A percentile compares a stretch with the other conserved stretches of the same genome.
Evolutionary conservation across 257 asterid species (phyloP).

Genomic region (Leonotis leonurus): DNA sequence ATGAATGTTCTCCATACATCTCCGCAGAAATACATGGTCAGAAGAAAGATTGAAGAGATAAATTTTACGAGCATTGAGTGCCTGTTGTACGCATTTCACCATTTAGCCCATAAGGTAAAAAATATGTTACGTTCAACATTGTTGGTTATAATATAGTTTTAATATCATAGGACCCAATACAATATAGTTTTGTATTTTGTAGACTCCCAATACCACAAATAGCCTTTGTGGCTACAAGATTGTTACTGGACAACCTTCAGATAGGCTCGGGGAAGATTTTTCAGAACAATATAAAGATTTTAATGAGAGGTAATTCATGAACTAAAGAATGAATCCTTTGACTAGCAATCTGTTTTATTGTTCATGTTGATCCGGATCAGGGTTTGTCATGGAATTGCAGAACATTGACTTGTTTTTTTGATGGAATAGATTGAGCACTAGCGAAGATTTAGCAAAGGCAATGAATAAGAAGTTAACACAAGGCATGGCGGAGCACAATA

Average conservation of each 20-base stretch:
- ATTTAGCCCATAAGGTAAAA: conserved; percentile 80
- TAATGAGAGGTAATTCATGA: conserved; percentile 56
- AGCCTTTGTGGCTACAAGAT: conserved; percentile 94
- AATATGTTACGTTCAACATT: not conserved
- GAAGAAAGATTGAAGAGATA: conserved; percentile 84
- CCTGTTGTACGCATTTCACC: conserved; percentile 78
- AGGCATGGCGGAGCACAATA: conserved; percentile 89
- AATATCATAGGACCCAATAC: not conserved
- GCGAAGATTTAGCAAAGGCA: conserved; percentile 71
- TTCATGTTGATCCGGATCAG: not conserved
- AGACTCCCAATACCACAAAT: conserved; percentile 89
- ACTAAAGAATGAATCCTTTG: not conserved
- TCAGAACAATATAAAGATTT: conserved; percentile 77
- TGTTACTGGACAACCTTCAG: conserved; percentile 96
- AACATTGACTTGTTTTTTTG: conserved; percentile 23
- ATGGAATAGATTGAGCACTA: conserved; percentile 64
- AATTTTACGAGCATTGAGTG: conserved; percentile 67
- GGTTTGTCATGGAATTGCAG: not conserved
- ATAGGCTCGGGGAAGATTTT: conserved; percentile 95
- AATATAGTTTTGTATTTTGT: conserved; percentile 17
- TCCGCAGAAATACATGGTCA: conserved; percentile 77
- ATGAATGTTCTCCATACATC: not conserved
- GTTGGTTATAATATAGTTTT: not conserved
- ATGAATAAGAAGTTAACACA: conserved; percentile 88
- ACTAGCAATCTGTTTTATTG: conserved; percentile 1